Base-by-base conservation (phyloP, 306 rosid genomes). In the Boehmeria nivea region DNA sequence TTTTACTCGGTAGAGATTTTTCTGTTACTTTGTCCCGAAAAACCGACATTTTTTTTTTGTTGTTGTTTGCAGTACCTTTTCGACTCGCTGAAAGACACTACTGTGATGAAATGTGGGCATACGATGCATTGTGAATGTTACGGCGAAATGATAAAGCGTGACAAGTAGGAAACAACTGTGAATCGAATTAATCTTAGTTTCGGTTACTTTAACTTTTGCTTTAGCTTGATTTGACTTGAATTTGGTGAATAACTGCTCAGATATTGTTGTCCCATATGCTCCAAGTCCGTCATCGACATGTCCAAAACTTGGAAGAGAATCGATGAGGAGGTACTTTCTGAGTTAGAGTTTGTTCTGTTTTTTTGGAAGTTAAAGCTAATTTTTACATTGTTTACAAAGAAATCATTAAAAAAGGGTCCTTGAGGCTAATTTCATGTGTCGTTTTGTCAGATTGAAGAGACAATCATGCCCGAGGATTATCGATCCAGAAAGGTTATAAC, bases 21-120 rank as follows among this genome's bases (percentile, higher is more conserved):
- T 10, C 36, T 31, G 9, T 31, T 2, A 31, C 36, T 31, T 31
- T 31, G 8, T 31, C 36, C 9, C 1, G 5, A 6, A 31, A 31
- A 6, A 31, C 36, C 8, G 9, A 31, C 9, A 31, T 31, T 31
- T 31, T 28, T 31, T 31, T 40, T n/a, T 40, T 40, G 45, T n/a
- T 11, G 4, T 8, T 28, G 31, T 38, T 75, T 39, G 51, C 51
- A 90, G 97, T 90, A 78, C 70, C 97, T 90, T 57, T 90, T 84
- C 55, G 94, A 90, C 74, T 80, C 97, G 3, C 64, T 87, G 72
- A 83, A 83, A 68, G 89, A 83, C 61, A 85, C 84, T 10, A 16
- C 60, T 36, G 95, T 90, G 13, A 86, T 90, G 97, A 90, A 80
- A 82, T 93, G 99, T 21, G 99, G 99, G 8, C 99, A 93, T 67